phyloP scores from a whole-genome alignment of 1,284 basidiomycete species.

The Moniliella sp. region DNA sequence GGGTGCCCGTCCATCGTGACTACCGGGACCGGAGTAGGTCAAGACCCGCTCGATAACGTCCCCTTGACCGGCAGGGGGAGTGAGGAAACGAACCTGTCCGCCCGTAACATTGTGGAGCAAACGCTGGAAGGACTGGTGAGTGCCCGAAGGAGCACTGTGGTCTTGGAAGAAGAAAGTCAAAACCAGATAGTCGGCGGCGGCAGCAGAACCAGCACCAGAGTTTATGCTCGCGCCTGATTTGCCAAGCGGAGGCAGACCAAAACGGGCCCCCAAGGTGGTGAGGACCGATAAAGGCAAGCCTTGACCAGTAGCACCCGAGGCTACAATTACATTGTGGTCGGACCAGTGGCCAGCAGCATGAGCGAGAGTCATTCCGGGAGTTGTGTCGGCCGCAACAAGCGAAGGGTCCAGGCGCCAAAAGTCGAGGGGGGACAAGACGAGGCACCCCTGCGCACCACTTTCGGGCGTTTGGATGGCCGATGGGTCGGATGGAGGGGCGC shows the following conservation, averaged over 20 bases:
- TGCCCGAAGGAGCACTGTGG: not conserved
- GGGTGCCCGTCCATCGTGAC: slow-evolving; percentile 5
- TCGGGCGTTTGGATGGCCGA: not conserved
- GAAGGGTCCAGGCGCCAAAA: no score
- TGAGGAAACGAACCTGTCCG: slow-evolving; percentile 13
- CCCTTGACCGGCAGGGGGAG: slow-evolving; percentile 10
- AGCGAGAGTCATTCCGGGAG: no score
- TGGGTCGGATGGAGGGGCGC: not conserved
- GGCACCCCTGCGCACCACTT: no score
- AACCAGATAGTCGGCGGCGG: slow-evolving; percentile 24
- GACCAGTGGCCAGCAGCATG: no score
- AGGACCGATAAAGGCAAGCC: slow-evolving; percentile 12
- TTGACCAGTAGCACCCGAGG: no score
- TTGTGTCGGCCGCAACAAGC: no score
- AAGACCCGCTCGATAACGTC: slow-evolving; percentile 13
- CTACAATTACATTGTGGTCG: no score
- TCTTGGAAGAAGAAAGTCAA: slow-evolving; percentile 20
- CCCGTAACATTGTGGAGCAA: slow-evolving; percentile 12
- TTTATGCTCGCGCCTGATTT: slow-evolving; percentile 10
- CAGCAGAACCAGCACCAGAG: slow-evolving; percentile 25
- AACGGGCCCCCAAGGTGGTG: not conserved
- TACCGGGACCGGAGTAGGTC: slow-evolving; percentile 11
- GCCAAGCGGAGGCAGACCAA: not conserved
- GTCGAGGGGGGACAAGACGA: no score
- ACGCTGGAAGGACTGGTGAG: not conserved